Percentiles rank a stretch among this genome's conserved stretches.
These are phyloP conservation scores for Russula sp. DNA, from an alignment of 768 basidiomycete genomes.

Conservation along the genomic window DNA sequence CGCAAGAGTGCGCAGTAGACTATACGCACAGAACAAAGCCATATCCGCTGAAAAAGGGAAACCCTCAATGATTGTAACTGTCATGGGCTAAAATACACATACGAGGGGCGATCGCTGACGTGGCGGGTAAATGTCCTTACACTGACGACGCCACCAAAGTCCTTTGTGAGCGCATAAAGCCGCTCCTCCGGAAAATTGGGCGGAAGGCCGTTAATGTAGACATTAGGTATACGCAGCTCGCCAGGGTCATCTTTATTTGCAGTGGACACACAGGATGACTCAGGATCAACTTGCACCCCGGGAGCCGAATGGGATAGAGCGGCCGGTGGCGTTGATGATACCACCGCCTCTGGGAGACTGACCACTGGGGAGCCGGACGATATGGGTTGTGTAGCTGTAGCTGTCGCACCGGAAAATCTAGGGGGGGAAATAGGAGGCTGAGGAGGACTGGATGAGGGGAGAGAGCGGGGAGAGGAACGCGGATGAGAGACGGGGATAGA, in stretches of 20 bases:
- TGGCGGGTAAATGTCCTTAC: slow-evolving; percentile 81
- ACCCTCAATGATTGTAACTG: background rate
- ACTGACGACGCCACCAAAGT: slow-evolving; percentile 68
- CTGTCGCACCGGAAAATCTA: slow-evolving; percentile 2
- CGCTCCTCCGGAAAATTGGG: slow-evolving; percentile 79
- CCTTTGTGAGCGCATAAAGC: slow-evolving; percentile 59
- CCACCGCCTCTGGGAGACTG: slow-evolving; percentile 1
- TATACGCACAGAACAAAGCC: slow-evolving; percentile 69
- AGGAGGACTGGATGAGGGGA: slow-evolving; percentile 8
- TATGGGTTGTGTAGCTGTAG: slow-evolving; percentile 12
- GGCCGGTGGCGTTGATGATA: slow-evolving; percentile 2
- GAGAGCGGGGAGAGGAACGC: slow-evolving; percentile 22
- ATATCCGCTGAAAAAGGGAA: slow-evolving; percentile 46
- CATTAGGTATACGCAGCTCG: slow-evolving; percentile 51
- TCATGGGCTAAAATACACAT: slow-evolving; percentile 23
- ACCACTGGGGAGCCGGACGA: slow-evolving; percentile 5
- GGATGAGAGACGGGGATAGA: slow-evolving; percentile 23
- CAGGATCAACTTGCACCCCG: slow-evolving; percentile 11
- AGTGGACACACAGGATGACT: background rate
- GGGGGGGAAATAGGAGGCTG: slow-evolving; percentile 23
- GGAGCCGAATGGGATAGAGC: slow-evolving; percentile 15
- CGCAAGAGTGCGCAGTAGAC: background rate
- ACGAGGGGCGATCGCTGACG: slow-evolving; percentile 62
- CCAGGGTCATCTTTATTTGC: slow-evolving; percentile 8
- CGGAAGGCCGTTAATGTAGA: slow-evolving; percentile 84